Evolutionary conservation across 129 eudicot species (phyloP).

Genomic region (Pulicaria dysenterica): DNA sequence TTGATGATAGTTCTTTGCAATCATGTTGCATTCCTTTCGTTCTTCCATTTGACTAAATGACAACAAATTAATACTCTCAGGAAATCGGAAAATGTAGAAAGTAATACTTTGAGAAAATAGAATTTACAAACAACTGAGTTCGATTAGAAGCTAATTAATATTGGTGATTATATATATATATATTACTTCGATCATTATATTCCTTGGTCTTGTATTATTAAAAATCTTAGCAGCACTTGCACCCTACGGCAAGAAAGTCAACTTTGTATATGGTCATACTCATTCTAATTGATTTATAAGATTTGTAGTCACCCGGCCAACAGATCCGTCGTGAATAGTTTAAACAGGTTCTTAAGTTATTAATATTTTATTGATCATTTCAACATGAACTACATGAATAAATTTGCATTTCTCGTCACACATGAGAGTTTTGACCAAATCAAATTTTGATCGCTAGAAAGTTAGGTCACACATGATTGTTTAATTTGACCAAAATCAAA

Average conservation of each 20-base stretch:
- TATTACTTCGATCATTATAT: not conserved
- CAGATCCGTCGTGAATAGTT: too few species aligned
- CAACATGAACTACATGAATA: too few species aligned
- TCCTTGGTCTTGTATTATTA: not conserved
- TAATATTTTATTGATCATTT: too few species aligned
- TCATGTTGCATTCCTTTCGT: not conserved
- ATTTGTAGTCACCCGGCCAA: too few species aligned
- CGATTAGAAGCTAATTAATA: not conserved
- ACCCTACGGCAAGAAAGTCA: constrained; percentile 21
- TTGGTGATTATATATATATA: not conserved
- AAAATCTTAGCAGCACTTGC: not conserved
- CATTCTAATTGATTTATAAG: not conserved
- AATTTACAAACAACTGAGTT: not conserved
- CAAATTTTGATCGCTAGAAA: too few species aligned
- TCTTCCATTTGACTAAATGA: not conserved
- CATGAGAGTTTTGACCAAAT: too few species aligned
- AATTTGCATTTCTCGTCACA: too few species aligned
- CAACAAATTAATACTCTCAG: not conserved
- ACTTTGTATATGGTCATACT: not conserved
- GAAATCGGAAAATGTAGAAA: not conserved
- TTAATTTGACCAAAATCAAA: too few species aligned
- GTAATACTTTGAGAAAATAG: not conserved
- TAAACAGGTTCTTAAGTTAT: too few species aligned
- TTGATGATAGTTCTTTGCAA: too few species aligned
- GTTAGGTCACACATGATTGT: too few species aligned